phyloP scores from a whole-genome alignment of 495 filamentous ascomycete species.

The Annulohypoxylon moriforme region DNA sequence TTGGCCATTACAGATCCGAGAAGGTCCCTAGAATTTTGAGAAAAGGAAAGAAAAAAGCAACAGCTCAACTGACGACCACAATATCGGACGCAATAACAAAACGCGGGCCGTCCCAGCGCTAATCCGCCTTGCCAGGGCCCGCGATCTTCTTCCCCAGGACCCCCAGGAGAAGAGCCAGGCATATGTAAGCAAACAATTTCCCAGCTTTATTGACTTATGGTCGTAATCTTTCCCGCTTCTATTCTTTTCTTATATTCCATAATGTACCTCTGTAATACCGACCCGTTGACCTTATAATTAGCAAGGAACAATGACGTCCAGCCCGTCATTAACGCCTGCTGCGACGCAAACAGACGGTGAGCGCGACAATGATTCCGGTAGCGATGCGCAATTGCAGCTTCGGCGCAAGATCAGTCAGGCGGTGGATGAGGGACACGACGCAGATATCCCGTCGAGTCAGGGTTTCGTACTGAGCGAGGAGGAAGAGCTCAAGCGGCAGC shows the following conservation, averaged over 20 bases:
- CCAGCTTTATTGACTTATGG: not conserved
- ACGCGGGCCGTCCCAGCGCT: conserved; percentile 13
- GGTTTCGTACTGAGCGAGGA: conserved; percentile 53
- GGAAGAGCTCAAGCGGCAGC: conserved; percentile 49
- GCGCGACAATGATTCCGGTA: conserved; percentile 28
- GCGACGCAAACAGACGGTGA: conserved; percentile 36
- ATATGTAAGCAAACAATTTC: conserved; percentile 26
- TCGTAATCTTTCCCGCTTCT: not conserved
- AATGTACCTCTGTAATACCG: not conserved
- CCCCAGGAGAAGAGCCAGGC: conserved; percentile 24
- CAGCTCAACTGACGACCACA: not conserved
- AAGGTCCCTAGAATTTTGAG: not conserved
- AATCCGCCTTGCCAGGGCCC: conserved; percentile 13
- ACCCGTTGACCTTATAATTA: conserved; percentile 11
- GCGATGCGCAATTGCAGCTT: conserved; percentile 38
- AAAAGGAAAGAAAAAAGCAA: not conserved
- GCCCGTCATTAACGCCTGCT: conserved; percentile 39
- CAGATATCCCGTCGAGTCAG: conserved; percentile 59
- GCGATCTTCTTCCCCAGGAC: conserved; percentile 22
- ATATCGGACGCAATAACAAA: conserved; percentile 17
- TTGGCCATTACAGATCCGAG: not conserved
- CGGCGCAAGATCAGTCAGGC: conserved; percentile 51
- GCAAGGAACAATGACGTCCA: conserved; percentile 37
- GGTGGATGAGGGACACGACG: conserved; percentile 60
- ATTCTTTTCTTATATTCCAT: not conserved